Base-by-base conservation (phyloP, 345 rosid genomes). In the Euphorbia peplus region DNA sequence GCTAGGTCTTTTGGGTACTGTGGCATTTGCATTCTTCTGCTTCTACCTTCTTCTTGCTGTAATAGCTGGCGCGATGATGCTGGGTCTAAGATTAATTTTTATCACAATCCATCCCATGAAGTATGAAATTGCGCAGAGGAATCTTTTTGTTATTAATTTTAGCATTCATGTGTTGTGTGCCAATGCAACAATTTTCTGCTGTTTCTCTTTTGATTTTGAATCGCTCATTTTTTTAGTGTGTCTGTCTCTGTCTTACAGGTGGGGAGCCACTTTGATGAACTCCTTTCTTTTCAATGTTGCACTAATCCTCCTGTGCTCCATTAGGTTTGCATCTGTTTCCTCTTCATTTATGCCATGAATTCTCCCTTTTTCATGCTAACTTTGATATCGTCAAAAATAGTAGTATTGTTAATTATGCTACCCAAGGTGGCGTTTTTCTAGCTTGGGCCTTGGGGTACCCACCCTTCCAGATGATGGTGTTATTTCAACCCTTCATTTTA, bases 251-350 rank as follows among this genome's bases (percentile, higher is more conserved):
- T 75, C 73, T 67, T 55, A 39, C 87, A 92, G 99, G 86, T 92
- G 99, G 99, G 99, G 99, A 76, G 98, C 95, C 21, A 95, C 99
- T 70, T 82, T 92, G 30, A 92, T 92, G 99, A 95, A 90, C 82
- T 95, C 97, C 11, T 95, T 95, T 75, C 99, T 95, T 81, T 95
- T 95, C 88, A 95, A 95, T 52, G 99, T 95, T 13, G 98, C 85
- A 48, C 97, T 92, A 60, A 90, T 95, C 82, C 97, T 95, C 59
- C 86, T 90, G 24, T 92, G 91, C 76, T 92, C 98, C 24, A 87
- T 95, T 78, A 95, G 99, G 98, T 95, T 55, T 66, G 78, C 48
- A 21, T 35, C 66, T 56, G 52, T 28, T 22, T 63, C 65, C 54
- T 54, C 63, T 15, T 73, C 22, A 8, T 15, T 22, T 26, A 22